Base-by-base conservation (phyloP, 805 yeast species). In the Ogataea philodendri region DNA sequence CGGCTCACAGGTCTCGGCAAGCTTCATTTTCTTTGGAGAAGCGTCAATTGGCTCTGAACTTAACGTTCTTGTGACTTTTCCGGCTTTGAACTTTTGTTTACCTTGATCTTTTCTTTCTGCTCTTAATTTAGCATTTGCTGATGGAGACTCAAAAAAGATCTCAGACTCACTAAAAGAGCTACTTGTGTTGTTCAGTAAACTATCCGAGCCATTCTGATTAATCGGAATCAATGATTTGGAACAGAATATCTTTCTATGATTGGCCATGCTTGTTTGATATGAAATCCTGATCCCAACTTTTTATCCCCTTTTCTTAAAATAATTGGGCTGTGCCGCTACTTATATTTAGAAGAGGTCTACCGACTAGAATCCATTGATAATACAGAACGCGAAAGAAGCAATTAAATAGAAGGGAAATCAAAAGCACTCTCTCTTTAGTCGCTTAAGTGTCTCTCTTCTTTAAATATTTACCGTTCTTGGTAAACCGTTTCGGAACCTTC, bases 151-250 rank as follows among this genome's bases (percentile, higher is more conserved):
- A 13, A 41, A 45, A 9, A 40, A 8, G 30, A 40, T 17, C 13
- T 46, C 49, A 3, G 51, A 39, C 23, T 44, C 53, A 27, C 37
- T 45, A 24, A 40, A 41, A 5, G 48, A 43, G 34, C 49, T 43
- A 5, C 41, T 33, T 6, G 32, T 35, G 39, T 40, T 33, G 23
- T 28, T 41, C 9, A 40, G n/a, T 8, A 43, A 24, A 5, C 15
- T 33, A 5, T 48, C 49, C 7, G 37, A 37, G 7, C 36, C 35
- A 14, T 9, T 10, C 9, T 44, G 42, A 24, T 38, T 40, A 3
- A 44, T 44, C 5, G 53, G 47, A 11, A 48, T 31, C n/a, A 40
- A 7, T 3, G 41, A 32, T 14, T 25, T 29, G 2, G 53, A 48
- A 23, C 42, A 25, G 35, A 48, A 48, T 3, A 48, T 37, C 21